Base-by-base conservation (phyloP, 73 alveolate genomes). In the Paramecium biaurelia region DNA sequence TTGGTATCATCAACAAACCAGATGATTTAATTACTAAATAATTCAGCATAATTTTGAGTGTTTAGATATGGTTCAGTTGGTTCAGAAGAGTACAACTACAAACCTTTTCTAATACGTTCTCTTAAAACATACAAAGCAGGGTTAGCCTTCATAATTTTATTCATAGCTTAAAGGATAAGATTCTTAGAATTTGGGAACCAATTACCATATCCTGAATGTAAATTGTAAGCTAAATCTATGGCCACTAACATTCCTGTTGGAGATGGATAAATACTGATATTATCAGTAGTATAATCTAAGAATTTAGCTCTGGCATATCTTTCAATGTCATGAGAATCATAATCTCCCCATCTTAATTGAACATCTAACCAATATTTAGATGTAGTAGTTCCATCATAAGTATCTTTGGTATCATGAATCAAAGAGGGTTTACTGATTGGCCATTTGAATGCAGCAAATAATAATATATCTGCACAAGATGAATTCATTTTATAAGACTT, bases 41-140 rank as follows among this genome's bases (percentile, higher is more conserved):
- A 95, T 94, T 99, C 99, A 47, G 99, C 99, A 92, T 97, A 99
- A 95, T 99, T 99, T 95, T 96, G 96, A 70, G 99, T 95, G 89
- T 98, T 98, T 58, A 99, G 96, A 95, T 98, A 99, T 14, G 99
- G 99, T 93, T 99, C 99, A n/a, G 99, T 99, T 32, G 99, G 99
- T 92, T 99, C 99, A 63, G 99, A 96, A 35, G 99, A 98, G 95
- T 99, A 99, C 32, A 99, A 96, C 93, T 99, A 98, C 34, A 99
- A 95, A 26, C 99, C 99, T 95, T 99, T 99, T 88, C 99, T 95
- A 85, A 99, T 99, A 95, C 99, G 95, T 95, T 99, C 99, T 93
- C 99, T 96, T 68, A 99, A 92, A 30, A 99, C 99, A 93, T 99
- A 99, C 53, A 99, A 95, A 5, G 99, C 99, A 10, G 99, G 99